Evolutionary conservation across 192 early-diverging fungal species (phyloP).

Genomic region (Coemansia sp.): DNA sequence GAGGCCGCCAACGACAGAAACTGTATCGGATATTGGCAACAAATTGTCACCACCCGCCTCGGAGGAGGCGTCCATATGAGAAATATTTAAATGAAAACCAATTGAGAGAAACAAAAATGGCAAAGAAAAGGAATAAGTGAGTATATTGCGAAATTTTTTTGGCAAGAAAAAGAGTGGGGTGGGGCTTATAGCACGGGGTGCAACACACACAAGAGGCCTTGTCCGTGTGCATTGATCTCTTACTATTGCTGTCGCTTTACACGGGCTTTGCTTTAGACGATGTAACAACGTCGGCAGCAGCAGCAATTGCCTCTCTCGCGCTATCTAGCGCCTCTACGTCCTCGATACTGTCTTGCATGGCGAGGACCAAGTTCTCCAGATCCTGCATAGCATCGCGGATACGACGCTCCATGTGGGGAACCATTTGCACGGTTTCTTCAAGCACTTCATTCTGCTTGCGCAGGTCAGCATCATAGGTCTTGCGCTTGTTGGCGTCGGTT

Average conservation of each 20-base stretch:
- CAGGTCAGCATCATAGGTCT: slow-evolving; percentile 36
- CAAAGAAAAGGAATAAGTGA: not conserved
- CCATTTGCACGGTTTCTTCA: slow-evolving; percentile 50
- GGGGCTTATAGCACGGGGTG: not conserved
- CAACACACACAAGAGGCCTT: not conserved
- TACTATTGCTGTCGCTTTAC: not conserved
- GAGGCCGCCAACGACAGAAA: not conserved
- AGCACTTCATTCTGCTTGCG: slow-evolving; percentile 58
- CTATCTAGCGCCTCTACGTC: slow-evolving; percentile 1
- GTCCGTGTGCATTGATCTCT: not conserved
- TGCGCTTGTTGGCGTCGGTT: slow-evolving; percentile 14
- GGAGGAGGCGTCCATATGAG: not conserved
- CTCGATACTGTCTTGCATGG: not conserved
- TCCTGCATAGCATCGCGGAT: slow-evolving; percentile 44
- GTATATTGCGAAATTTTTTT: not conserved
- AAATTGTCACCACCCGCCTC: not conserved
- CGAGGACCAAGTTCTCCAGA: slow-evolving; percentile 37
- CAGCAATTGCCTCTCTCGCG: slow-evolving; percentile 11
- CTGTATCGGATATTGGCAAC: not conserved
- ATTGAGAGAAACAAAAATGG: not conserved
- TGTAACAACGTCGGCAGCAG: not conserved
- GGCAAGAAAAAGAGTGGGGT: not conserved
- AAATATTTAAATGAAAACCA: not conserved
- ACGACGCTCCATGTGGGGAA: slow-evolving; percentile 47
- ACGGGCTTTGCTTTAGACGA: not conserved